Base-by-base conservation (phyloP, 345 rosid species). In the Nasturtium officinale region DNA sequence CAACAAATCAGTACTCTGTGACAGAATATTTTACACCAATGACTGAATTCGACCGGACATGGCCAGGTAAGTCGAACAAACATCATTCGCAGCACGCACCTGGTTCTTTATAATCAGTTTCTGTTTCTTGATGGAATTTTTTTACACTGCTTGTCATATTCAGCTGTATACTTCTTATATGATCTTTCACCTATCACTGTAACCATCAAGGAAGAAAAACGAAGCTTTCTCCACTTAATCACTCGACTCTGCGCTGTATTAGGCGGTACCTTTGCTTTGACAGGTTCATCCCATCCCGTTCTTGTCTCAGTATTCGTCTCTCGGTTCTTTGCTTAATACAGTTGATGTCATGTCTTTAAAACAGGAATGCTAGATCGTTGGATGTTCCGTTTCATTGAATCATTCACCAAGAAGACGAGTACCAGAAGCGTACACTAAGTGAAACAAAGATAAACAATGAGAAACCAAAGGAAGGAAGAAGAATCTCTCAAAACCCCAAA, bases 241-340 rank as follows among this genome's bases (percentile, higher is more conserved):
- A 95, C 99, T 61, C 84, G 99, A 58, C 99, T 96, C 64, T 92
- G 97, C 81, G 99, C 98, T n/a, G 96, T 96, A 45, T 82, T 96
- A 72, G 99, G 99, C 3, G 97, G 99, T 38, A 96, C 99, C 58
- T 96, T 92, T 85, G 99, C 98, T 23, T 66, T 96, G 55, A 87
- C 99, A 85, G 98, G 99, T 96, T 60, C n/a, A 79, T 75, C 15
- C 48, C 68, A 10, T 60, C 53, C 75, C 9, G 0, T 12, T 60
- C 40, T 51, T 1, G 7, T 18, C 40, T 67, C 62, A 42, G 2
- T 9, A 52, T 12, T 45, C 35, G 4, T 35, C 10, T 6, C 25
- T 23, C 4, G 6, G 12, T 1, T 45, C 1, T 43, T 12, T 9
- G 5, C 5, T 2, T 61, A 12, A 45, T 45, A 5, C 25, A 32